Base-by-base conservation (phyloP, 352 stramenopile genomes). In the Phytophthora crassamura region DNA sequence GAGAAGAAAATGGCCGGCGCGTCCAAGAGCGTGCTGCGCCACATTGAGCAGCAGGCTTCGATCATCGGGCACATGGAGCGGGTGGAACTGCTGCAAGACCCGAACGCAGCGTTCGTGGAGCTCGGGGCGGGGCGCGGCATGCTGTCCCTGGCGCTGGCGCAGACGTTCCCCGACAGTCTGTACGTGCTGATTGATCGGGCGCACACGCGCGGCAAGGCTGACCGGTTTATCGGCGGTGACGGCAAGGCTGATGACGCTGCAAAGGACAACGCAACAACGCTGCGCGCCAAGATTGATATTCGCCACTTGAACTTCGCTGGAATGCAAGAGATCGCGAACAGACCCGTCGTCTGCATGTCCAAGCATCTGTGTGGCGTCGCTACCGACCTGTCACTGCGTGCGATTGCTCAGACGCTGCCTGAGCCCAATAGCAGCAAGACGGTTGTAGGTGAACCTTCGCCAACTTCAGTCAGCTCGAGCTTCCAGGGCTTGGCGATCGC, bases 331-430 rank as follows among this genome's bases (percentile, higher is more conserved):
- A 60, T 91, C 4, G 30, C 40, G 0, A 54, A 78, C 42, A 78
- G 77, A 32, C 68, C 78, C 0, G 64, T 95, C 16, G 82, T 95
- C 7, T 88, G 82, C 58, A 93, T 95, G 74, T 95, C 87, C 49
- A 95, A 95, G 67, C 87, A 95, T 47, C 57, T 95, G 33, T 95
- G 87, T 34, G 87, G 87, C 8, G 85, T 94, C 39, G 87, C 87
- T 36, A 95, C 87, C 0, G 87, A 95, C 50, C 48, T 95, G 32
- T 95, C 87, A 18, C 61, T 95, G 40, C 82, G 86, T 46, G 79
- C 84, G 22, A 78, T 93, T 25, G 68, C 71, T 4, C 72, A 88
- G 52, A 92, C 80, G 14, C 55, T 92, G 15, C 74, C 80, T 46
- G 18, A 51, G 10, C 9, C 18, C 3, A 36, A 46, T 3, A 53